Conservation (phyloP, 1,139 yeast genomes). For the Hansenula lynferdii region DNA sequence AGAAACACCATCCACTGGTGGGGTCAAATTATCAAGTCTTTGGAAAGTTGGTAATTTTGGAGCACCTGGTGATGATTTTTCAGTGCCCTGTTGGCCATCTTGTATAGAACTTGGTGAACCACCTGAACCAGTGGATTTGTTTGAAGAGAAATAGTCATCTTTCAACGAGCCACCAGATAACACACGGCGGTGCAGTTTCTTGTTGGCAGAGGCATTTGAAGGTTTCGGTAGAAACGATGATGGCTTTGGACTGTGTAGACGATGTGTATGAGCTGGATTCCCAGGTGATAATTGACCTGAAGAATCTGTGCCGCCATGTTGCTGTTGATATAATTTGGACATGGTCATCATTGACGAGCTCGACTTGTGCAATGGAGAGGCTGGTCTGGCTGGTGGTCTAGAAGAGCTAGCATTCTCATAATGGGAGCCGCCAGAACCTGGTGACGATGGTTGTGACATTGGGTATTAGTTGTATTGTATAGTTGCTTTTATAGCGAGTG, state of each 20-base stretch:
- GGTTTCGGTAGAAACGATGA: constrained; percentile 1
- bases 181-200: constrained; percentile 21
- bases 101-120: background rate
- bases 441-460: constrained; percentile 2
- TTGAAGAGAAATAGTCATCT: constrained; percentile 12
- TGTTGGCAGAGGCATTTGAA: constrained; percentile 2
- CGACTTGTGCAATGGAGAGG: constrained; percentile 10
- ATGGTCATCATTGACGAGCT: constrained; percentile 20
- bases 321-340: constrained; percentile 17
- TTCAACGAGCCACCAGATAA: constrained; percentile 18
- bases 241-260: constrained; percentile 1
- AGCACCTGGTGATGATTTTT: constrained; percentile 16
- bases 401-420: background rate
- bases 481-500: background rate
- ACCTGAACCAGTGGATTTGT: constrained; percentile 2
- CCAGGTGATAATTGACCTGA: constrained; percentile 1
- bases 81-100: constrained; percentile 1
- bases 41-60: constrained; percentile 18
- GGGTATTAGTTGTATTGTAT: constrained; percentile 3
- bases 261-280: constrained; percentile 2
- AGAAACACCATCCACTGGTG: background rate
- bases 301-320: constrained; percentile 8
- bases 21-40: constrained; percentile 8
- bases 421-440: background rate
- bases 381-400: constrained; percentile 5